Base-by-base conservation (phyloP, 176 grass and related monocot genomes). In the Tillandsia fasciculata region DNA sequence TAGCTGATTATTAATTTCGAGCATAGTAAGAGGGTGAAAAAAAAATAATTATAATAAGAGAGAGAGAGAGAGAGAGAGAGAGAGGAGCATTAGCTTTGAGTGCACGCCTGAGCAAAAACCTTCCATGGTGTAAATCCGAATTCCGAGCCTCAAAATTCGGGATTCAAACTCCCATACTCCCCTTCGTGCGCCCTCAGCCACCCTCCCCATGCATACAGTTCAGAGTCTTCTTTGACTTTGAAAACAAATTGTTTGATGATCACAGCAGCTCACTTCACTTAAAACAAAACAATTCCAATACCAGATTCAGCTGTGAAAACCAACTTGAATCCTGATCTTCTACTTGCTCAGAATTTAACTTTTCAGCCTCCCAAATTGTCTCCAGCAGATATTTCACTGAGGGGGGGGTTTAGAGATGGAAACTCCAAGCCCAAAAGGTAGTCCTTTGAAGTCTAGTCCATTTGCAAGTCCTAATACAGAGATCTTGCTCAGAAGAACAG, bases 141-240 rank as follows among this genome's bases (percentile, higher is more conserved):
- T 79, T 96, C 92, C 83, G 69, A 85, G 92, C 92, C 93, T 81
- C 76, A 85, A 96, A 96, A 81, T 70, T 90, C 33, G 81, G 93
- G 92, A 85, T 89, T 92, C 92, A 92, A 96, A 81, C 81, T 79
- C 88, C 86, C 87, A 83, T 81, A 89, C 81, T 85, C 81, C n/a
- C n/a, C n/a, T n/a, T n/a, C n/a, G n/a, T n/a, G n/a, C n/a, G n/a
- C 70, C 88, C 64, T 89, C 92, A 84, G 80, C 74, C 77, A 88
- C 84, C 79, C 80, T 76, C 70, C 69, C 69, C 56, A 77, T 70
- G 26, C 58, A 52, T 48, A 14, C 12, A 20, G 28, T 49, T 12
- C 12, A 20, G 10, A 8, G 42, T 63, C 4, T 15, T 27, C 20
- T 27, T 11, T 52, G 68, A 70, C 68, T 15, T 53, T 8, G 68